Base-by-base conservation (phyloP, 1,139 yeast species). In the Meyerozyma athensensis region DNA sequence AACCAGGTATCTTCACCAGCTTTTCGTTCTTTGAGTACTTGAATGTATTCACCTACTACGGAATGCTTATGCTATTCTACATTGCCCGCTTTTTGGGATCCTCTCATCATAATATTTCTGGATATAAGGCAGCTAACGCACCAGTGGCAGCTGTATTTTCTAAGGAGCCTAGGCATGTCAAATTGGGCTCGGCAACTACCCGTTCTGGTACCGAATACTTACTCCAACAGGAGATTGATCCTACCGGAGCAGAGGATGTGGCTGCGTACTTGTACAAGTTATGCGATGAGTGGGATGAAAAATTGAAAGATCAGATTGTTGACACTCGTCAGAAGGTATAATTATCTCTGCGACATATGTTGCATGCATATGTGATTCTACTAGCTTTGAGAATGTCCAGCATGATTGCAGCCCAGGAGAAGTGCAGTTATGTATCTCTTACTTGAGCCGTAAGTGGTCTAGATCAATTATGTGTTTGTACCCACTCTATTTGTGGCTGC, bases 1-100 rank as follows among this genome's bases (percentile, higher is more conserved):
- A 92, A 45, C 99, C 99, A 0, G 99, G 99, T 12, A 86, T 94
- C 24, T 89, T 94, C 59, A 81, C 84, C 20, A 84, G 95, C 42
- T 82, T 82, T 45, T 83, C 95, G 2, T 86, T 86, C 51, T 80
- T 77, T 54, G 77, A 85, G 43, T 84, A 75, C 47, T 72, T 94
- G 56, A 87, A 87, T 54, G 60, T 83, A 7, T 68, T 89, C 57
- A 81, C 95, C 1, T 86, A 79, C 54, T 79, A 84, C 46, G 95
- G 95, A 7, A 92, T 92, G 97, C 56, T 89, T 45, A 45, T 79
- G 35, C 65, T 89, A 55, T 92, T 94, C 56, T 89, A 87, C 56
- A 33, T 89, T n/a, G 95, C 96, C 12, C 72, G 97, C 47, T 66
- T 73, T 47, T 57, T 80, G 30, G 98, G 97, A 1, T 83, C 95